Percentiles rank a stretch among this genome's conserved stretches.
Conservation (phyloP, 2,329 filamentous ascomycete genomes). For the Fusarium marasasianum region DNA sequence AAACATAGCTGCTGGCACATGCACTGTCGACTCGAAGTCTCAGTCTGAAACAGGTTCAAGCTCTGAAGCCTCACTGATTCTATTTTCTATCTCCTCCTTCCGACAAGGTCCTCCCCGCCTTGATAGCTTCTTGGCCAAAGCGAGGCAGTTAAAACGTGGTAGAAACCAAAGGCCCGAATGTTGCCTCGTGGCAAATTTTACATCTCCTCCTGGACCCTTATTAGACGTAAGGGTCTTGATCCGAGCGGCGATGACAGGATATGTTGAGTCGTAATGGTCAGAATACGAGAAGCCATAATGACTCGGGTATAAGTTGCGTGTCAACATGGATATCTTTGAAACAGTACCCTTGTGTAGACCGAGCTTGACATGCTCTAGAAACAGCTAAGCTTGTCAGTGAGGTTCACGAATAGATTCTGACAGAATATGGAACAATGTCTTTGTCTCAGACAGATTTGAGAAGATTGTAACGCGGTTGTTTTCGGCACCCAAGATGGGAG, state of each 20-base stretch:
- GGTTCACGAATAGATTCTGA: constrained; percentile 41
- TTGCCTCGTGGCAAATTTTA: neutral
- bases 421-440: constrained; percentile 26
- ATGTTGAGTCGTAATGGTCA: neutral
- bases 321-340: constrained; percentile 2
- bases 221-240: neutral
- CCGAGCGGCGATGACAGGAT: neutral
- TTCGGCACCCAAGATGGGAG: constrained; percentile 60
- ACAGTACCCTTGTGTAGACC: neutral
- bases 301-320: constrained; percentile 3
- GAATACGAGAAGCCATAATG: neutral
- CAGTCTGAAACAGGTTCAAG: constrained; percentile 9
- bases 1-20: neutral
- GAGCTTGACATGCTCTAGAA: neutral
- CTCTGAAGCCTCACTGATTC: constrained; percentile 2
- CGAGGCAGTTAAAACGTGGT: constrained; percentile 12
- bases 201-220: neutral
- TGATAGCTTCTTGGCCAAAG: constrained; percentile 1
- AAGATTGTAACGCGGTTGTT: constrained; percentile 74
- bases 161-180: constrained; percentile 24
- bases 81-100: constrained; percentile 11
- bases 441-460: constrained; percentile 68
- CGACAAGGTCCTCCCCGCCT: constrained; percentile 17
- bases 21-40: neutral
- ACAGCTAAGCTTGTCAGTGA: constrained; percentile 1